A percentile compares a stretch with the other conserved stretches of the same genome.
Evolutionary conservation across 306 rosid species (phyloP).

Genomic region (Pterocarpus santalinus): DNA sequence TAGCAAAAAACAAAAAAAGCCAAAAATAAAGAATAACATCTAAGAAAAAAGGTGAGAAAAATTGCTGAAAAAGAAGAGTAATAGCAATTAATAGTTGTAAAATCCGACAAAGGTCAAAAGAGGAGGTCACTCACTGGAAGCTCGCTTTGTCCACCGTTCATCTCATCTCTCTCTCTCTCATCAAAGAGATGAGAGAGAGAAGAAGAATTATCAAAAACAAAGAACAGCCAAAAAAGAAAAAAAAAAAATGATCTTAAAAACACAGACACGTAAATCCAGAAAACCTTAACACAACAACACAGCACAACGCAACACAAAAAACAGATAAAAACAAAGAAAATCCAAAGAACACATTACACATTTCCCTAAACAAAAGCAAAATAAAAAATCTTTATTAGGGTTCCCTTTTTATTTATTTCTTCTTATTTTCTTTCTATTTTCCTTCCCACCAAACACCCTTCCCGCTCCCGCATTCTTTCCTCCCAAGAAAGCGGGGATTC

Average conservation of each 20-base stretch:
- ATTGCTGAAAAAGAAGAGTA: neutral
- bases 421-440: constrained; percentile 24
- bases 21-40: neutral
- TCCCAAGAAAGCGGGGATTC: constrained; percentile 40
- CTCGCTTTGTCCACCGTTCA: neutral
- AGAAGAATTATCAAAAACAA: neutral
- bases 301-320: neutral
- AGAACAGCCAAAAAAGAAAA: neutral
- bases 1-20: too few species aligned
- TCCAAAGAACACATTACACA: neutral
- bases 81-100: neutral
- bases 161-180: neutral
- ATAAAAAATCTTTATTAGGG: constrained; percentile 53
- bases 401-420: constrained; percentile 28
- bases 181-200: neutral
- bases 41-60: neutral
- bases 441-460: constrained; percentile 75
- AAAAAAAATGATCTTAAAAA: neutral
- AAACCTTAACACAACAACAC: neutral
- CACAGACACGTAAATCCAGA: constrained; percentile 41
- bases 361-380: neutral
- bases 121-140: neutral
- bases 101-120: neutral
- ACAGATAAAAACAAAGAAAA: neutral
- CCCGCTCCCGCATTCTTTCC: constrained; percentile 52